Conservation (phyloP, 176 grass and related monocot genomes). For the Oryza punctata region DNA sequence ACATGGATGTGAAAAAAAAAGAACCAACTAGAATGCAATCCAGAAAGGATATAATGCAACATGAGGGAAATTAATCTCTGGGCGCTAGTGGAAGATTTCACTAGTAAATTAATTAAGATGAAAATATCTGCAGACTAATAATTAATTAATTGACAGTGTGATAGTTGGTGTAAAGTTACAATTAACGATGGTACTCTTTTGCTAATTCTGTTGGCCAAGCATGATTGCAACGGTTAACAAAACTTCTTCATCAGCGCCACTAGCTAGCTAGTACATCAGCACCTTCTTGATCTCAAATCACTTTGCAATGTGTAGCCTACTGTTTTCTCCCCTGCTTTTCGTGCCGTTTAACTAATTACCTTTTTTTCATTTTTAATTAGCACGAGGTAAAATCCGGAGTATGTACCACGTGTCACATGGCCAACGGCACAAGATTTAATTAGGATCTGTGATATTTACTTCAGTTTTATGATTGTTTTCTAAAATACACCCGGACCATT, state of each 20-base stretch:
- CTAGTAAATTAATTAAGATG: background rate
- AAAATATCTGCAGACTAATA: background rate
- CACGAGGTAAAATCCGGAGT: background rate
- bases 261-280: background rate
- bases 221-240: background rate
- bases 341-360: too few species aligned
- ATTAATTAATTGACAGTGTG: background rate
- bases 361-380: background rate
- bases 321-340: background rate
- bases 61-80: background rate
- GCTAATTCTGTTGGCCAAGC: background rate
- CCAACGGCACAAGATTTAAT: background rate
- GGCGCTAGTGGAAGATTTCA: background rate
- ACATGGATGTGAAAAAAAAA: background rate
- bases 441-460: too few species aligned
- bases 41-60: background rate
- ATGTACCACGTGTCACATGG: background rate
- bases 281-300: background rate
- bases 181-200: background rate
- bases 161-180: background rate
- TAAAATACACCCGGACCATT: too few species aligned
- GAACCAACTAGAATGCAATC: background rate
- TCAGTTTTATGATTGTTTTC: too few species aligned
- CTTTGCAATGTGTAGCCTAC: background rate
- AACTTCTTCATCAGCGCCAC: background rate